Percentiles rank a stretch among this genome's conserved stretches.
phyloP scores from a whole-genome alignment of 2,329 filamentous ascomycete species.

The Neonectria magnoliae region DNA sequence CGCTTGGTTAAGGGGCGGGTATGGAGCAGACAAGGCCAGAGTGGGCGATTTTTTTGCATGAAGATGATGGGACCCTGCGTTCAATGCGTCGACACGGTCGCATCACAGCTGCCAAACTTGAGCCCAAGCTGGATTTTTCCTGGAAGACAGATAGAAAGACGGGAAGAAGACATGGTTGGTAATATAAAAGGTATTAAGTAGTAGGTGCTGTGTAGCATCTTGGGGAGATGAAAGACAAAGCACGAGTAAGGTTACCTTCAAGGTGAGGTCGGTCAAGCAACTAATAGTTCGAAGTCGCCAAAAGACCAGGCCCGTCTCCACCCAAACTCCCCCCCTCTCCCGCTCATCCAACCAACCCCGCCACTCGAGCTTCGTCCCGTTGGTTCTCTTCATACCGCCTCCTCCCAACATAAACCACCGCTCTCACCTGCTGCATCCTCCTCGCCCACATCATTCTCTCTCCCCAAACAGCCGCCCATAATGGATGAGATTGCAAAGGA shows the following conservation, averaged over 20 bases:
- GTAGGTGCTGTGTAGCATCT: not conserved
- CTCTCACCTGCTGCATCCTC: conserved; percentile 14
- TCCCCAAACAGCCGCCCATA: conserved; percentile 45
- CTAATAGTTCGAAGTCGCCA: conserved; percentile 1
- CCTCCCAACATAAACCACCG: conserved; percentile 26
- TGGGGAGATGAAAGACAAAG: not conserved
- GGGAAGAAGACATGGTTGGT: not conserved
- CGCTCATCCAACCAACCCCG: conserved; percentile 22
- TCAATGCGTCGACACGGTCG: conserved; percentile 3
- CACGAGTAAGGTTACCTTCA: not conserved
- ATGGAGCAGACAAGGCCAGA: not conserved
- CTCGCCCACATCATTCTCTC: conserved; percentile 24
- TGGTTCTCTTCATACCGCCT: conserved; percentile 29
- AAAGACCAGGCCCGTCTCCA: conserved; percentile 8
- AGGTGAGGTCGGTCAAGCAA: not conserved
- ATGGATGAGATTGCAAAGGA: conserved; percentile 99
- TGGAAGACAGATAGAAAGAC: no score
- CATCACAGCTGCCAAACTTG: no score
- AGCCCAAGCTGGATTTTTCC: no score
- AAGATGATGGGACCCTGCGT: conserved; percentile 27
- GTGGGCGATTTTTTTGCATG: not conserved
- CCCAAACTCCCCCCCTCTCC: conserved; percentile 2
- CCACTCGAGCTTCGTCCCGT: conserved; percentile 31
- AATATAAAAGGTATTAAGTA: not conserved
- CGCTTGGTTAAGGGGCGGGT: not conserved